These are phyloP conservation scores for Colletotrichum godetiae DNA, from an alignment of 2,329 filamentous ascomycete species.

Conservation along the genomic window DNA sequence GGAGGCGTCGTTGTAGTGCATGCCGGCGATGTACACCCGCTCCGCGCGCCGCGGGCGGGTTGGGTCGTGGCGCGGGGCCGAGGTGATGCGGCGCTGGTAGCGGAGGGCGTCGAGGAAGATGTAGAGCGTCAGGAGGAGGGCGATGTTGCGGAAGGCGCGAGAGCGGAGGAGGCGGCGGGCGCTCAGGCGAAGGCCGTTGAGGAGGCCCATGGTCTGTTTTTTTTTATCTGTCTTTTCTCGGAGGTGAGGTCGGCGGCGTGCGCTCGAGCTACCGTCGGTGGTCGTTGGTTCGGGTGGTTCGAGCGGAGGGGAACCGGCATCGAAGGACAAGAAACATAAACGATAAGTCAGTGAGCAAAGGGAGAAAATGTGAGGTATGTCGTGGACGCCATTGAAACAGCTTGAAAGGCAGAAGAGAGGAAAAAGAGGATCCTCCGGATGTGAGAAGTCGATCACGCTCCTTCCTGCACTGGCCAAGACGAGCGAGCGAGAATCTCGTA, in stretches of 20 bases:
- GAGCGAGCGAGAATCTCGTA: neutral
- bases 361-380: neutral
- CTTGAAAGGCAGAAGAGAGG: neutral
- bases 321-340: neutral
- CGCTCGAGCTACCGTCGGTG: neutral
- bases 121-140: conserved; percentile 48
- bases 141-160: conserved; percentile 46
- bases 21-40: conserved; percentile 74
- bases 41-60: conserved; percentile 43
- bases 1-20: conserved; percentile 75
- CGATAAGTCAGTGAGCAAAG: neutral
- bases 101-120: conserved; percentile 53
- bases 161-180: conserved; percentile 52
- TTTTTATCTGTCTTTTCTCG: neutral
- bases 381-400: neutral
- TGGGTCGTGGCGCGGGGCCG: conserved; percentile 20
- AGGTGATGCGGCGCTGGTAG: conserved; percentile 39
- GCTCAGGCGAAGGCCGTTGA: conserved; percentile 24
- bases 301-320: neutral
- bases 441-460: neutral
- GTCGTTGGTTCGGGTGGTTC: neutral
- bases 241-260: neutral
- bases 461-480: conserved; percentile 8
- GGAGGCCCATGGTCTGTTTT: conserved; percentile 6
- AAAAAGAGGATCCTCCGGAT: neutral